Evolutionary conservation across 306 rosid genomes (phyloP).

Genomic region (Hylodesmum podocarpum): DNA sequence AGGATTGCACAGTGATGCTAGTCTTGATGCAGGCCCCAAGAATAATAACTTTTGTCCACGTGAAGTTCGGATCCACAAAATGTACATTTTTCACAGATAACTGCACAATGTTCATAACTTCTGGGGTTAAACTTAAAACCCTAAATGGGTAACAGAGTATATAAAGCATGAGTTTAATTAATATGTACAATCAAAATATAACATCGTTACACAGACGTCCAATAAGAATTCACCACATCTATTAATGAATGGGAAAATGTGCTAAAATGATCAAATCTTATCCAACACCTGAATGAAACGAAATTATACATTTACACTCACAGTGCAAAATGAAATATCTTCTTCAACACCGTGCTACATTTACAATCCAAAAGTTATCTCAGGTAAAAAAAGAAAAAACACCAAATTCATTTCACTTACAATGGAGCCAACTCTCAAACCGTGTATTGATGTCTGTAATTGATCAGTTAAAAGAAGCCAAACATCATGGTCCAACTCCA

Average conservation of each 20-base stretch:
- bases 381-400: background rate
- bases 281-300: background rate
- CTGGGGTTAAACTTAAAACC: background rate
- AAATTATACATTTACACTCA: background rate
- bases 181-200: background rate
- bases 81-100: conserved; percentile 76
- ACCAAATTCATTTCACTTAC: conserved; percentile 51
- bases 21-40: conserved; percentile 90
- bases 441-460: conserved; percentile 59
- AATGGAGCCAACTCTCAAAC: conserved; percentile 78
- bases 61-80: conserved; percentile 70
- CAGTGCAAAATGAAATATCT: background rate
- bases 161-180: background rate
- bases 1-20: conserved; percentile 64
- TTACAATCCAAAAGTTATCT: background rate
- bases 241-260: background rate
- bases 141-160: background rate
- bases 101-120: conserved; percentile 37
- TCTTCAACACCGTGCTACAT: background rate
- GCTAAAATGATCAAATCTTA: background rate
- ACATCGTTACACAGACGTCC: background rate
- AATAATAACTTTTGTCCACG: conserved; percentile 77
- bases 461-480: conserved; percentile 87
- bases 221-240: background rate
- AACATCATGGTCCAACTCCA: conserved; percentile 82